Evolutionary conservation across 805 yeast genomes (phyloP).

Genomic region (Torulaspora quercuum): DNA sequence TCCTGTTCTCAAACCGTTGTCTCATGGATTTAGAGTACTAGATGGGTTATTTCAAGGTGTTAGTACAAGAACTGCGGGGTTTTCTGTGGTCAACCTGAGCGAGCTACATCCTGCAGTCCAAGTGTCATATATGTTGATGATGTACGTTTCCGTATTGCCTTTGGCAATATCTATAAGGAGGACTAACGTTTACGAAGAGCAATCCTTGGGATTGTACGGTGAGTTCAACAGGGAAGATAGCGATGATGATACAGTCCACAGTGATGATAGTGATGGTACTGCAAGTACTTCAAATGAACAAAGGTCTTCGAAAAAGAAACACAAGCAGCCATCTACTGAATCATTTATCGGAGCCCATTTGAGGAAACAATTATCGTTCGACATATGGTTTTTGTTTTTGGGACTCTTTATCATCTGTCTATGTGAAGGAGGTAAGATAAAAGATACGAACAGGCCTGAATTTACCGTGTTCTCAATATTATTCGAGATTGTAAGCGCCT

Average conservation of each 20-base stretch:
- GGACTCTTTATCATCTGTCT: conserved; percentile 85
- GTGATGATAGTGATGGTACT: conserved; percentile 15
- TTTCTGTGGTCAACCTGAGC: conserved; percentile 66
- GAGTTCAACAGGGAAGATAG: conserved; percentile 22
- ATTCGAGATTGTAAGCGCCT: conserved; percentile 90
- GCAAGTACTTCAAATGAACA: conserved; percentile 4
- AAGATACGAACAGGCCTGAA: conserved; percentile 41
- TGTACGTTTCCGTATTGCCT: conserved; percentile 96
- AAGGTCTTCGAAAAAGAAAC: conserved; percentile 16
- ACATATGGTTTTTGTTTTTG: conserved; percentile 86
- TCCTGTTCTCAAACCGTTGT: conserved; percentile 48
- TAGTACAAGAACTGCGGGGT: conserved; percentile 92
- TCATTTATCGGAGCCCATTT: conserved; percentile 83
- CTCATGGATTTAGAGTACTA: conserved; percentile 65
- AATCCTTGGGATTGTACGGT: conserved; percentile 87
- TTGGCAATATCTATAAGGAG: conserved; percentile 93
- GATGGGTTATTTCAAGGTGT: conserved; percentile 89
- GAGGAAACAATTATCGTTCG: conserved; percentile 87
- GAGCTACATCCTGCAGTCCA: conserved; percentile 84
- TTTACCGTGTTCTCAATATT: conserved; percentile 70
- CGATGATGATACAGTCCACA: conserved; percentile 1
- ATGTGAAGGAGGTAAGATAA: conserved; percentile 68
- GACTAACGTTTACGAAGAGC: conserved; percentile 97
- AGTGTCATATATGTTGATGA: conserved; percentile 91
- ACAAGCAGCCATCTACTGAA: conserved; percentile 37